These are phyloP conservation scores for Geotrichum citri-aurantii DNA, from an alignment of 1,139 yeast genomes.

Conservation along the genomic window DNA sequence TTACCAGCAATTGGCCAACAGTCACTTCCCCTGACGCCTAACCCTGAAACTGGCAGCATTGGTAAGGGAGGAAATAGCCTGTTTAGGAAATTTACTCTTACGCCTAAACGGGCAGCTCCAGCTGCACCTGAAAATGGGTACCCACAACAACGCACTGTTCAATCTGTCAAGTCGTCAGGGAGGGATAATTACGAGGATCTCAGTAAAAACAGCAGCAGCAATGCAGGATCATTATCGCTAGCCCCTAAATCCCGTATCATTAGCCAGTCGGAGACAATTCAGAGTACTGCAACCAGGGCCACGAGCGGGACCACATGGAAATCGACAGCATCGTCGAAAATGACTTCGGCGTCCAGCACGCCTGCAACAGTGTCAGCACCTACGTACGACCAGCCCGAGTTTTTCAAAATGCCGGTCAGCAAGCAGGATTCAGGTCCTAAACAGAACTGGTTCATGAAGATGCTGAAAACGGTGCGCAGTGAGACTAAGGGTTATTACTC, in stretches of 20 bases:
- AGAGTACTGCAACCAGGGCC: neutral
- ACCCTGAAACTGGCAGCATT: neutral
- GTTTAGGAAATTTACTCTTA: conserved; percentile 12
- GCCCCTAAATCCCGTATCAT: conserved; percentile 3
- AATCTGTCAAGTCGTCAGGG: neutral
- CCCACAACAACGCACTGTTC: neutral
- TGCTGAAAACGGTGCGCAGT: conserved; percentile 24
- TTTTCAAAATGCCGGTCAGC: neutral
- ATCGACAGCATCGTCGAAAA: neutral
- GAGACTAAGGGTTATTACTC: conserved; percentile 26
- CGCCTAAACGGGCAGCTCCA: conserved; percentile 17
- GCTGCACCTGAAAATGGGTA: conserved; percentile 10
- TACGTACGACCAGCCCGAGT: neutral
- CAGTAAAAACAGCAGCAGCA: neutral
- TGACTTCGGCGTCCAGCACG: neutral
- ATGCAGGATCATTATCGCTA: neutral
- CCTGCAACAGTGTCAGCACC: neutral
- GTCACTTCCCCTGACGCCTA: neutral
- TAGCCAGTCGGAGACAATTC: neutral
- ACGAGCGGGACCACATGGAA: neutral
- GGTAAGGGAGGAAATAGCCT: conserved; percentile 7
- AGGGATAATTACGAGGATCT: neutral
- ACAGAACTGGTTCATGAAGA: conserved; percentile 40
- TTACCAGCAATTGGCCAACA: neutral
- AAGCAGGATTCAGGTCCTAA: conserved; percentile 4